Conservation (phyloP, 1,284 basidiomycete genomes). For the Fomitopsis schrenkii region DNA sequence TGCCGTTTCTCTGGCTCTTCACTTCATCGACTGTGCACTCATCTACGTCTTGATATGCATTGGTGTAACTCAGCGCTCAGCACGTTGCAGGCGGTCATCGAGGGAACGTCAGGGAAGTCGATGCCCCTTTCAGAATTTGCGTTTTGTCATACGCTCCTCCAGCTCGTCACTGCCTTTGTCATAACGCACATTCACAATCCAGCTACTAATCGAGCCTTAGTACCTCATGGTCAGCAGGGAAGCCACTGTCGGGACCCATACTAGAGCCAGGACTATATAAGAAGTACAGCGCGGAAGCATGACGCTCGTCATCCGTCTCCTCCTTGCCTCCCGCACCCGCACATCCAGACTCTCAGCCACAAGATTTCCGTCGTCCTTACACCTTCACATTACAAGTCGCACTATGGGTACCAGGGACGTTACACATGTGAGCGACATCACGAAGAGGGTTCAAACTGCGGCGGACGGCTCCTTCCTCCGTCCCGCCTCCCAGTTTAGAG, state of each 20-base stretch:
- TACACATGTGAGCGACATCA: constrained; percentile 44
- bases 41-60: not conserved
- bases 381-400: not conserved
- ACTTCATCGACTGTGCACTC: no score
- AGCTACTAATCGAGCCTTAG: not conserved
- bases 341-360: not conserved
- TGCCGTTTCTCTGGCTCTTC: no score
- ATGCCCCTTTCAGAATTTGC: not conserved
- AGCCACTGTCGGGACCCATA: no score
- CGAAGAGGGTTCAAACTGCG: constrained; percentile 39
- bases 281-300: no score
- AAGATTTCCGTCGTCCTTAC: no score
- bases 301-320: no score
- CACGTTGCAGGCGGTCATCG: not conserved
- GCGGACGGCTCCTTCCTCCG: constrained; percentile 83
- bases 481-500: constrained; percentile 68
- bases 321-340: not conserved
- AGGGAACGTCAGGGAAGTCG: not conserved
- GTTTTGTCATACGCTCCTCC: not conserved
- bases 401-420: constrained; percentile 14
- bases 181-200: not conserved
- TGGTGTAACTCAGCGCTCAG: not conserved
- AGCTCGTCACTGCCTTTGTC: not conserved
- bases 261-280: no score
- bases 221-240: not conserved